Base-by-base conservation (phyloP, 116 monocot species). In the Iris pallida region DNA sequence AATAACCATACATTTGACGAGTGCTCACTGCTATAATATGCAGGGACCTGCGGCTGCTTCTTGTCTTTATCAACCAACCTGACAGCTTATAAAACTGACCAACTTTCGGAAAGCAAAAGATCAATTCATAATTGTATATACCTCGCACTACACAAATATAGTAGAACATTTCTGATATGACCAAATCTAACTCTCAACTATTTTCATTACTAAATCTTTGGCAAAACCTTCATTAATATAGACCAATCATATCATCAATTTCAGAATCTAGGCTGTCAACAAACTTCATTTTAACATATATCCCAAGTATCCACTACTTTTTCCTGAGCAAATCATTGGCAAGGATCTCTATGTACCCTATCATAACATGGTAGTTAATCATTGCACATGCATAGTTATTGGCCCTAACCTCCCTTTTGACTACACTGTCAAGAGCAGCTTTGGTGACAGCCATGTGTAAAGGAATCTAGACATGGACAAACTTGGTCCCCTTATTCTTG, bases 401-500 rank as follows among this genome's bases (percentile, higher is more conserved):
- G 1, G 19, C 0, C 7, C 7, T 7, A 9, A 19, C 57, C 6
- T 6, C 20, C 5, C 19, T 57, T 6, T 7, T 0, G 18, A 17
- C 16, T 19, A 1, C n/a, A n/a, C 2, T 58, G 2, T 18, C 17
- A 8, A 2, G 2, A 30, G 8, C 7, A 10, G 6, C 5, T 4
- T 6, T 56, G 55, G 6, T 57, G 15, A 8, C 10, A 56, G 69
- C 57, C 69, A 69, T 69, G 76, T 76, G 60, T 45, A 45, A 69
- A 7, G 75, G 75, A 76, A 76, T 76, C 75, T 43, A 44, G 16
- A 59, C 58, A 16, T 58, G 6, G 57, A 56, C 65, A 48, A 75
- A 12, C 59, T 55, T 75, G 58, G 65, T 75, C 75, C 60, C 68
- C 15, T 59, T 40, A 74, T 42, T 16, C 59, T 11, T 48, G 47